Conservation (phyloP, 129 eudicot genomes). For the Arctium minus region DNA sequence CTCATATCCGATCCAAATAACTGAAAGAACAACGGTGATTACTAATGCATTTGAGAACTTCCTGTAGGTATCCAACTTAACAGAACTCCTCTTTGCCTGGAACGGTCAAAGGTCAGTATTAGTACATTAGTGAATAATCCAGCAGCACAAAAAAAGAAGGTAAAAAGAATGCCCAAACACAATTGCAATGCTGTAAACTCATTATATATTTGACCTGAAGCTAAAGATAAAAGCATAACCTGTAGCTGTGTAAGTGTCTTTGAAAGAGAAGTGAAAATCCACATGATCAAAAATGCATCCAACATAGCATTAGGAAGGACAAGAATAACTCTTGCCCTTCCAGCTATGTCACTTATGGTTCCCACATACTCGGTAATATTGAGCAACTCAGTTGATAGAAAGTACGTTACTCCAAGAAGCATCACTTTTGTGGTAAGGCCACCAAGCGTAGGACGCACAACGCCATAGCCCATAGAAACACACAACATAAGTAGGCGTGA, state of each 20-base stretch:
- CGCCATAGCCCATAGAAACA: slow-evolving; percentile 98
- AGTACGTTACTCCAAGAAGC: slow-evolving; percentile 83
- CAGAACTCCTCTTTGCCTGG: slow-evolving; percentile 91
- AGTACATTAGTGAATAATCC: slow-evolving; percentile 11
- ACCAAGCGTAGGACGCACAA: slow-evolving; percentile 99
- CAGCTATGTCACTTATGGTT: slow-evolving; percentile 84
- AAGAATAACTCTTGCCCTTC: slow-evolving; percentile 83
- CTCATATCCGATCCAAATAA: slow-evolving; percentile 93
- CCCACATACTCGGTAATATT: slow-evolving; percentile 92
- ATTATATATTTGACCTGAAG: neutral
- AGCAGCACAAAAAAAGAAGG: neutral
- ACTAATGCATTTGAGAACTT: slow-evolving; percentile 94
- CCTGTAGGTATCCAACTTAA: slow-evolving; percentile 91
- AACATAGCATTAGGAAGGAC: slow-evolving; percentile 90
- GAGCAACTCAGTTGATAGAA: slow-evolving; percentile 80
- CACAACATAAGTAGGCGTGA: slow-evolving; percentile 84
- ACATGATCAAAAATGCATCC: slow-evolving; percentile 87
- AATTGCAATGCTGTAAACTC: neutral
- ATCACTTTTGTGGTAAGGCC: slow-evolving; percentile 91
- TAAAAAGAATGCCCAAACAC: neutral
- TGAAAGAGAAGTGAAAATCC: slow-evolving; percentile 99
- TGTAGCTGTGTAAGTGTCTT: slow-evolving; percentile 94
- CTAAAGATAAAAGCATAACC: slow-evolving; percentile 35
- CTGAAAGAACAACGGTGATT: slow-evolving; percentile 75
- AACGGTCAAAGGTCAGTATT: slow-evolving; percentile 14